Evolutionary conservation across 805 yeast genomes (phyloP), one percentile per base, ranked within the genome.

Genomic region (Wickerhamiella parazyma): DNA sequence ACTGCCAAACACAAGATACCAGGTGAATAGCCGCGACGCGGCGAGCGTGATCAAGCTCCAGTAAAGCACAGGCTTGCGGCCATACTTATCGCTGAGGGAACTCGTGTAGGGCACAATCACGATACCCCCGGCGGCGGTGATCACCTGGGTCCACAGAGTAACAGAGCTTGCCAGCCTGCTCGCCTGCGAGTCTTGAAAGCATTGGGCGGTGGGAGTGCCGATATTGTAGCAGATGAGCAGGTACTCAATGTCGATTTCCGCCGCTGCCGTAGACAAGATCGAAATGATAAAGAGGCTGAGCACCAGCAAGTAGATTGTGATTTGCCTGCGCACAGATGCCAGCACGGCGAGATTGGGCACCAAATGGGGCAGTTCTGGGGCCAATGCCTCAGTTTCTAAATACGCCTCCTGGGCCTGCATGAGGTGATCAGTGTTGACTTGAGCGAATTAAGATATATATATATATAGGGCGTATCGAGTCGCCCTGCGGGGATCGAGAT

Each of bases 1-100:
- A 28, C 45, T 19, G 29, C 49, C 51, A 42, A 53, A 54, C 19
- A 51, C 54, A 22, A 54, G 38, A 38, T 39, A 53, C 52, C 51
- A 54, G 17, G 47, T 38, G 18, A 37, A n/a, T 10, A 41, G 14
- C 33, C 48, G 48, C 25, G 49, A 37, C 16, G 38, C 33, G 5
- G 45, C 43, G 12, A 49, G 42, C 6, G 35, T 11, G 9, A 28
- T 6, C 45, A 48, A 38, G 3, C 53, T 44, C 31, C 41, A 22
- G 21, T 53, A 28, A 21, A 52, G 38, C 12, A 53, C 22, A 11
- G 51, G 52, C 35, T 50, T 48, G 11, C 58, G 52, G 35, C 58
- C 58, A 6, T 40, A 39, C 3, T 50, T 39, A 36, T 54, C 58
- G 38, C 56, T 52, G 9, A 48, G 33, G 16, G 49, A 31, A 22